A percentile compares a stretch with the other conserved stretches of the same genome.
Evolutionary conservation across 352 stramenopile species (phyloP).

Genomic region (Pythium folliculosum): DNA sequence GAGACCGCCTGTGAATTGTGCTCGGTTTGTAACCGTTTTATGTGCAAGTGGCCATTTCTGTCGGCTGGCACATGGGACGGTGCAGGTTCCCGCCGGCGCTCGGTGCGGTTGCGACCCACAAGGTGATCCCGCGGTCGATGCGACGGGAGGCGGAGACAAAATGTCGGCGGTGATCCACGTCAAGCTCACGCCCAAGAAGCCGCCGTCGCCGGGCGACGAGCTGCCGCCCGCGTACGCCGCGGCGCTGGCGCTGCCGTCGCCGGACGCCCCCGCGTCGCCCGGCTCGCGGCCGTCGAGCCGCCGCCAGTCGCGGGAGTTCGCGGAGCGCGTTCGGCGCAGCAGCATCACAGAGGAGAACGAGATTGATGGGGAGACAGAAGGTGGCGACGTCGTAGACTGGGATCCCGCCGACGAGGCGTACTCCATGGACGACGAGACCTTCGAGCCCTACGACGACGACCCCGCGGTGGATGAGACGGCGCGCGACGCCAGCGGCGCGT

Average conservation of each 20-base stretch:
- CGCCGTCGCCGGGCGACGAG: neutral
- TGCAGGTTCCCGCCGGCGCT: neutral
- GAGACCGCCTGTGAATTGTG: no score
- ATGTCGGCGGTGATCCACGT: neutral
- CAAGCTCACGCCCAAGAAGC: constrained; percentile 4
- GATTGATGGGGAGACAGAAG: constrained; percentile 3
- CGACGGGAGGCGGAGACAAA: no score
- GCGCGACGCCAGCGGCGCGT: no score
- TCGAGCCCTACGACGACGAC: constrained; percentile 41
- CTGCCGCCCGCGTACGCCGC: constrained; percentile 16
- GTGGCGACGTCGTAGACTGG: neutral
- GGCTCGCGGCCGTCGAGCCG: neutral
- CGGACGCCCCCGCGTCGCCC: neutral
- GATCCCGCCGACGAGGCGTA: constrained; percentile 29
- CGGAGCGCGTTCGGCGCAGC: constrained; percentile 19
- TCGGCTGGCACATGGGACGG: neutral
- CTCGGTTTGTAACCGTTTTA: neutral
- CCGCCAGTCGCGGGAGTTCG: neutral
- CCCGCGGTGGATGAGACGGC: neutral
- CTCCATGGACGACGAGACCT: constrained; percentile 36
- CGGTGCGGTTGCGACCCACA: no score
- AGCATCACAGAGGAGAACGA: constrained; percentile 16
- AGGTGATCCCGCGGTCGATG: no score
- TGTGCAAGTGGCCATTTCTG: constrained; percentile 4
- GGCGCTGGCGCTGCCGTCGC: constrained; percentile 11